These are phyloP conservation scores for Leccinum obscurum DNA, from an alignment of 768 basidiomycete genomes.

Conservation along the genomic window DNA sequence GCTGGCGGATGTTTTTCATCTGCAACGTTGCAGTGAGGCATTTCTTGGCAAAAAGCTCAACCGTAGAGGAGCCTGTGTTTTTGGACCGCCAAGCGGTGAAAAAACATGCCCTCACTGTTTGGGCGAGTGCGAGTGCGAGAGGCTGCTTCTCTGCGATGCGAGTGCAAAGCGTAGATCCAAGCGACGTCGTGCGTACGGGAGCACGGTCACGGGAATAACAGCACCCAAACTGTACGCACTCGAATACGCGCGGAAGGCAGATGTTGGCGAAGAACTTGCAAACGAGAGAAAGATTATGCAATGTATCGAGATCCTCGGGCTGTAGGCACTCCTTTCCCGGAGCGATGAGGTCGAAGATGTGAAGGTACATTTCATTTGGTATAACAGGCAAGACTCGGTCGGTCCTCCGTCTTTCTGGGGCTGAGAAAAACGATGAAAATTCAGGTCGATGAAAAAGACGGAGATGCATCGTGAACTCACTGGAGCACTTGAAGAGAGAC, in stretches of 20 bases:
- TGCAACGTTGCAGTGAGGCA: background rate
- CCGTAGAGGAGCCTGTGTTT: background rate
- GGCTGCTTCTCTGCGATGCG: background rate
- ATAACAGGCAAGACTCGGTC: background rate
- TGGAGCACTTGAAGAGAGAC: background rate
- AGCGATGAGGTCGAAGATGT: background rate
- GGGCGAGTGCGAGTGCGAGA: background rate
- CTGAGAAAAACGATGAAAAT: background rate
- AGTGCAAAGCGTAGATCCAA: background rate
- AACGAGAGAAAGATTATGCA: background rate
- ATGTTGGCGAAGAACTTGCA: background rate
- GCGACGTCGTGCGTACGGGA: background rate
- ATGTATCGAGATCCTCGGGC: background rate
- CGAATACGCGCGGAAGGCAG: background rate
- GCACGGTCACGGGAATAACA: background rate
- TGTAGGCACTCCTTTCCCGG: background rate
- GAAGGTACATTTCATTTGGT: background rate
- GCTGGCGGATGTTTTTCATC: background rate
- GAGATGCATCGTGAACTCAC: background rate
- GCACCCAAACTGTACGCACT: background rate
- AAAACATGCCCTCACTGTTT: background rate
- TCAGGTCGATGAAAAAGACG: background rate
- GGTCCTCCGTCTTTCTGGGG: background rate
- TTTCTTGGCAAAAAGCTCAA: background rate
- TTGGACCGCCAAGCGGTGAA: accelerated